Conservation (phyloP, 768 basidiomycete species). For the Suillus clintonianus region DNA sequence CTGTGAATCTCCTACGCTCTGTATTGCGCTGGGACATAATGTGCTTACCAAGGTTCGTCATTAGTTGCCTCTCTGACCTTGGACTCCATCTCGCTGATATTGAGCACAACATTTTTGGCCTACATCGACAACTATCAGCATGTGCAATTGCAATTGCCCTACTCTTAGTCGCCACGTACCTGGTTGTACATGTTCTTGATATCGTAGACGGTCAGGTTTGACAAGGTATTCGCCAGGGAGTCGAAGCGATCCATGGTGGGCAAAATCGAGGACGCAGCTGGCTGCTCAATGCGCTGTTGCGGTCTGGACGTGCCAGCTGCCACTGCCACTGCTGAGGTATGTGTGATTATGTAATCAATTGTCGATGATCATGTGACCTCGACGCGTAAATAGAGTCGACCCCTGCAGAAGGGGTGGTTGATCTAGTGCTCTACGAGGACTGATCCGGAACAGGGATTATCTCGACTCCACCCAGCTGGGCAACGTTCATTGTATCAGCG, state of each 20-base stretch:
- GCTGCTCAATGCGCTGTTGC: background rate
- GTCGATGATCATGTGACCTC: constrained; percentile 7
- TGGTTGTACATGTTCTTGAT: constrained; percentile 95
- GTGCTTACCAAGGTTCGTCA: constrained; percentile 94
- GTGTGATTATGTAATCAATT: constrained; percentile 8
- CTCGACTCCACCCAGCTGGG: background rate
- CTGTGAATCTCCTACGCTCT: constrained; percentile 3
- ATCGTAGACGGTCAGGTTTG: constrained; percentile 88
- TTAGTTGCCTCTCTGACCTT: constrained; percentile 97
- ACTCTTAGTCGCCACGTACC: constrained; percentile 40
- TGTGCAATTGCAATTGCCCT: constrained; percentile 8
- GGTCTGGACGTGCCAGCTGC: background rate
- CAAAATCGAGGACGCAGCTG: constrained; percentile 9
- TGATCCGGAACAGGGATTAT: background rate
- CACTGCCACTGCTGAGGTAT: background rate
- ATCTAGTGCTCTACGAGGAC: background rate
- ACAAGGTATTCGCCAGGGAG: constrained; percentile 71
- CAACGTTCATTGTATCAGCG: background rate
- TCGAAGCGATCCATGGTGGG: constrained; percentile 78
- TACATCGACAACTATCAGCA: constrained; percentile 29
- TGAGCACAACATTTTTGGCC: constrained; percentile 97
- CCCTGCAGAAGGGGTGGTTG: constrained; percentile 27
- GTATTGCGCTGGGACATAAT: background rate
- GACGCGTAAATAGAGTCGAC: constrained; percentile 14
- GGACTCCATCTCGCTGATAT: constrained; percentile 95